Evolutionary conservation across 2,329 filamentous ascomycete genomes (phyloP), one percentile per base, ranked within the genome.

Genomic region (Pseudomassariella vexata): DNA sequence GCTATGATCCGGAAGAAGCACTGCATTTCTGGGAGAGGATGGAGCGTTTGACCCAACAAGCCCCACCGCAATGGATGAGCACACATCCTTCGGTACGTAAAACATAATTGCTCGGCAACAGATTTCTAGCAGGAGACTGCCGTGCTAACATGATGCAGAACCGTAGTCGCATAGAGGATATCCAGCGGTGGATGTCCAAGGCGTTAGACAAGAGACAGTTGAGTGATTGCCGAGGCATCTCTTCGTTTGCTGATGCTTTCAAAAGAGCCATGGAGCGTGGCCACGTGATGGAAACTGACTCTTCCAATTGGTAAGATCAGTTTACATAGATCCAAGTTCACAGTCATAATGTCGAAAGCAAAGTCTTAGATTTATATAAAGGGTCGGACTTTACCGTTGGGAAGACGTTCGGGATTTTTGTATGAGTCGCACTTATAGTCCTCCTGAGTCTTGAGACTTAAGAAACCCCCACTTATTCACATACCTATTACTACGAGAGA

Each of bases 51-150:
- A 58, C 61, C 17, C 56, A 69, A 27, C 47, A 50, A 5, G 67
- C 72, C 35, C 66, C 74, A 20, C 83, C 83, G 1, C 79, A 88
- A 56, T 80, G 85, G 62, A 58, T 87, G 46, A 83, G 76, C 49
- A 89, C 85, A 5, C 85, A 90, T 61, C 85, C 85, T 21, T 81
- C 79, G 40, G 75, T 79, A 61, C 38, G 73, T 61, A 12, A 19
- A 7, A 17, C 10, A 19, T 22, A 3, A 24, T n/a, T n/a, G n/a
- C n/a, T n/a, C n/a, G n/a, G n/a, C n/a, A n/a, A n/a, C n/a, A 9
- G 16, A 11, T 8, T 6, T 10, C 7, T 14, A 6, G 12, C 7
- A 10, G 14, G 11, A 19, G 9, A 12, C n/a, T 9, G 21, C 5
- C n/a, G 11, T 26, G 14, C 41, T 51, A 19, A 53, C 26, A 21